These are phyloP conservation scores for Beta corolliflora DNA, from an alignment of 179 eudicot genomes.

Conservation along the genomic window DNA sequence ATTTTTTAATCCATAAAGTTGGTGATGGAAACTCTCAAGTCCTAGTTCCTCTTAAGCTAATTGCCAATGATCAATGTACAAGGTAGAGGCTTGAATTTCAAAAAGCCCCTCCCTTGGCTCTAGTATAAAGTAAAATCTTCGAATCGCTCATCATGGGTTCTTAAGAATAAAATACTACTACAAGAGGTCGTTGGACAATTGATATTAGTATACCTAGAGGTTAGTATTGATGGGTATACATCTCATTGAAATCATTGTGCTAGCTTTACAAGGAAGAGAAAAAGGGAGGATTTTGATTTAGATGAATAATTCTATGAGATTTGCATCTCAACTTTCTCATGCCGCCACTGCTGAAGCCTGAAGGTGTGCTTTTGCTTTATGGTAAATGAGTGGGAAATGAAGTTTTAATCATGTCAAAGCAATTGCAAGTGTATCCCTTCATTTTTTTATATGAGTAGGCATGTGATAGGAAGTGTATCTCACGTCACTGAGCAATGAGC, in stretches of 20 bases:
- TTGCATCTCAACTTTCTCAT: slow-evolving; percentile 16
- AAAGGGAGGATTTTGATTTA: slow-evolving; percentile 22
- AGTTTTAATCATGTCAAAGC: slow-evolving; percentile 21
- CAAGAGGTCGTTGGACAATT: not conserved
- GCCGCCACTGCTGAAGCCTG: slow-evolving; percentile 15
- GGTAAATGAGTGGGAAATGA: slow-evolving; percentile 2
- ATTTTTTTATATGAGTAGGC: slow-evolving; percentile 1
- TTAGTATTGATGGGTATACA: slow-evolving; percentile 12
- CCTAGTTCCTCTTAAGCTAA: not conserved
- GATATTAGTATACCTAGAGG: not conserved
- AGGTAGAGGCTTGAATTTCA: not conserved
- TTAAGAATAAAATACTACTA: not conserved
- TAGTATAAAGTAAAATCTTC: not conserved
- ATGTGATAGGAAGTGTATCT: slow-evolving; percentile 13
- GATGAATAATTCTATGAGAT: slow-evolving; percentile 24
- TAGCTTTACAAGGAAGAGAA: slow-evolving; percentile 18
- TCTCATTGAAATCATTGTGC: slow-evolving; percentile 17
- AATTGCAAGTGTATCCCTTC: not conserved
- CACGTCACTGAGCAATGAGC: not conserved
- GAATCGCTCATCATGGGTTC: not conserved
- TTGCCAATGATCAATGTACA: not conserved
- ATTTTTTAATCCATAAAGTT: not conserved
- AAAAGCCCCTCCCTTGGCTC: not conserved
- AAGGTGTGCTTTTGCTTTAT: slow-evolving; percentile 20
- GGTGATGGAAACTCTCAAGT: not conserved